phyloP scores from a whole-genome alignment of 2,329 filamentous ascomycete species.

The Neopestalotiopsis clavispora region DNA sequence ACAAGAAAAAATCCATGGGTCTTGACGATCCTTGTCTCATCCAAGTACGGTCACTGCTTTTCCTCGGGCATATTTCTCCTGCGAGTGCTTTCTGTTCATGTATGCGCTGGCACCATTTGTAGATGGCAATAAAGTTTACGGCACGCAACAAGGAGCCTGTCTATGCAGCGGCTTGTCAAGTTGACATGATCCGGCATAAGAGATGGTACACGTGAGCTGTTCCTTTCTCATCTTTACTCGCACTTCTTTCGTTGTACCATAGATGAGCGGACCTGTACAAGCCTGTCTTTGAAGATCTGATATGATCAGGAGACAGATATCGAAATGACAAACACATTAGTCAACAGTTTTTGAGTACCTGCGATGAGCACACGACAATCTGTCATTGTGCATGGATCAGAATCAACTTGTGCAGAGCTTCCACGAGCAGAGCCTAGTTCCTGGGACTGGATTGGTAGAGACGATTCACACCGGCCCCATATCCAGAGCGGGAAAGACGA shows the following conservation, averaged over 20 bases:
- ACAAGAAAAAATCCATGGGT: too few species aligned
- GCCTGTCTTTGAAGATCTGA: too few species aligned
- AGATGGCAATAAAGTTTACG: background rate
- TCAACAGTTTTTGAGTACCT: too few species aligned
- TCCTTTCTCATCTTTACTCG: background rate
- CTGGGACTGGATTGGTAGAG: background rate
- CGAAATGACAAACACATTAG: too few species aligned
- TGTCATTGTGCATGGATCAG: constrained; percentile 42
- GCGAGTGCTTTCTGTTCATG: background rate
- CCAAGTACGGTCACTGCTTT: background rate
- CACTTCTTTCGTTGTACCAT: background rate
- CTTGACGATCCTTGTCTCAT: too few species aligned
- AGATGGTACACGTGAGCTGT: background rate
- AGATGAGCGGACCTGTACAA: too few species aligned
- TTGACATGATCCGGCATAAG: background rate
- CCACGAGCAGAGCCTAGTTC: background rate
- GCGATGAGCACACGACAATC: too few species aligned
- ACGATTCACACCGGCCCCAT: background rate
- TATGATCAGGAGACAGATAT: too few species aligned
- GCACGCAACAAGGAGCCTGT: background rate
- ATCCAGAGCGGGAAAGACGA: background rate
- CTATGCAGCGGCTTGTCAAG: too few species aligned
- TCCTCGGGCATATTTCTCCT: background rate
- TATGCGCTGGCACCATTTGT: background rate
- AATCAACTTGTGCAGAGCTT: constrained; percentile 78